These are phyloP conservation scores for Kwoniella mangroviensis DNA, from an alignment of 768 basidiomycete genomes.

Conservation along the genomic window DNA sequence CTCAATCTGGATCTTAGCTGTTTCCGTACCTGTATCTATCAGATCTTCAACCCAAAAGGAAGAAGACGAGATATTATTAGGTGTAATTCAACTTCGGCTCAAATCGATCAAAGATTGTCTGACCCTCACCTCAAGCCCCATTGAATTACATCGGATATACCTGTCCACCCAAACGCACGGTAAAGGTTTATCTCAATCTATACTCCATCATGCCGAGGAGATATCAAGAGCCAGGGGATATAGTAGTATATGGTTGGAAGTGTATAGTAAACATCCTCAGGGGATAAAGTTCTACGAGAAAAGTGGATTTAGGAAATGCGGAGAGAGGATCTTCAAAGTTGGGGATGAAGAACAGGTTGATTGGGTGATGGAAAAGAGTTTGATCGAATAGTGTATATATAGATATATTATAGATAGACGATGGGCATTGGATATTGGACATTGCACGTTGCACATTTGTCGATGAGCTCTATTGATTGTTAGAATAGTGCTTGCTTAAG, in stretches of 20 bases:
- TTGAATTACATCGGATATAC: slow-evolving; percentile 24
- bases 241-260: slow-evolving; percentile 24
- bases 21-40: background rate
- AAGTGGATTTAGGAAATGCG: slow-evolving; percentile 22
- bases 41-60: background rate
- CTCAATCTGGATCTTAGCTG: slow-evolving; percentile 13
- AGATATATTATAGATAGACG: no score
- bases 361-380: slow-evolving; percentile 19
- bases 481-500: no score
- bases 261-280: slow-evolving; percentile 21
- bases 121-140: background rate
- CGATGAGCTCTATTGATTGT: no score
- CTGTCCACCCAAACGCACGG: slow-evolving; percentile 18
- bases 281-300: slow-evolving; percentile 31
- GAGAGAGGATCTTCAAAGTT: slow-evolving; percentile 19
- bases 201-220: slow-evolving; percentile 14
- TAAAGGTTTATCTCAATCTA: background rate
- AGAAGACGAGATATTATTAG: slow-evolving; percentile 13
- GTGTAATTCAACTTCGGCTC: slow-evolving; percentile 13
- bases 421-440: no score
- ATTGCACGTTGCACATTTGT: no score
- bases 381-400: background rate
- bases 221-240: slow-evolving; percentile 5
- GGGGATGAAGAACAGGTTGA: slow-evolving; percentile 17
- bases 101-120: slow-evolving; percentile 15